Evolutionary conservation across 2,329 filamentous ascomycete species (phyloP).

Genomic region (Exophiala oligosperma): DNA sequence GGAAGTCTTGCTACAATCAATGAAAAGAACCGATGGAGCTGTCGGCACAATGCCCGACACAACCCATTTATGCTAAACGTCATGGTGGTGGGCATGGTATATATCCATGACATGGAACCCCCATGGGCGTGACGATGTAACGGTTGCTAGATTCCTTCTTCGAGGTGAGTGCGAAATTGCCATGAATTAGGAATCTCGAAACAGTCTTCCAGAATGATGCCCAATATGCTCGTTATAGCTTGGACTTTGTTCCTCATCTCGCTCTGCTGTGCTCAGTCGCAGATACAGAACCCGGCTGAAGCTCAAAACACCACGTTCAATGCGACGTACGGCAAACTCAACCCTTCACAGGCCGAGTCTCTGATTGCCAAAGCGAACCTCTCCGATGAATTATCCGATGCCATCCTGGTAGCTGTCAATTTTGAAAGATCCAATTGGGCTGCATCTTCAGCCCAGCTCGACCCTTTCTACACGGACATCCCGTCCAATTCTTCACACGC

Average conservation of each 20-base stretch:
- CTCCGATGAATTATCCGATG: constrained; percentile 1
- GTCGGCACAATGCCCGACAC: too few species aligned
- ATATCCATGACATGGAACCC: too few species aligned
- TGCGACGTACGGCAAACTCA: constrained; percentile 3
- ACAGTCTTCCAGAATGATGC: not conserved
- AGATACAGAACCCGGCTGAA: not conserved
- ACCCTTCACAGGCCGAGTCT: not conserved
- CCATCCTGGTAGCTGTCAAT: constrained; percentile 13
- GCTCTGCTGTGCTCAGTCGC: not conserved
- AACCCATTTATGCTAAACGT: too few species aligned
- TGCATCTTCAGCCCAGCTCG: constrained; percentile 22
- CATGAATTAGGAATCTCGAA: too few species aligned
- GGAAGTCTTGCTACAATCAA: too few species aligned
- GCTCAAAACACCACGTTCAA: constrained; percentile 12
- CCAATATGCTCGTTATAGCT: not conserved
- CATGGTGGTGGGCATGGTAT: too few species aligned
- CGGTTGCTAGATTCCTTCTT: too few species aligned
- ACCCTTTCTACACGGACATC: constrained; percentile 42
- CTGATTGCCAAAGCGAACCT: constrained; percentile 1
- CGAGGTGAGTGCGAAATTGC: too few species aligned
- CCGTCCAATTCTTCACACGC: constrained; percentile 28
- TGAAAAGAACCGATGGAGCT: too few species aligned
- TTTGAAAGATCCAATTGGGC: constrained; percentile 24
- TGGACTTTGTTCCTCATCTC: not conserved
- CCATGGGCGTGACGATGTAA: too few species aligned